Evolutionary conservation across 1,284 basidiomycete species (phyloP), one percentile per base, ranked within the genome.

Genomic region (Ganoderma sinense): DNA sequence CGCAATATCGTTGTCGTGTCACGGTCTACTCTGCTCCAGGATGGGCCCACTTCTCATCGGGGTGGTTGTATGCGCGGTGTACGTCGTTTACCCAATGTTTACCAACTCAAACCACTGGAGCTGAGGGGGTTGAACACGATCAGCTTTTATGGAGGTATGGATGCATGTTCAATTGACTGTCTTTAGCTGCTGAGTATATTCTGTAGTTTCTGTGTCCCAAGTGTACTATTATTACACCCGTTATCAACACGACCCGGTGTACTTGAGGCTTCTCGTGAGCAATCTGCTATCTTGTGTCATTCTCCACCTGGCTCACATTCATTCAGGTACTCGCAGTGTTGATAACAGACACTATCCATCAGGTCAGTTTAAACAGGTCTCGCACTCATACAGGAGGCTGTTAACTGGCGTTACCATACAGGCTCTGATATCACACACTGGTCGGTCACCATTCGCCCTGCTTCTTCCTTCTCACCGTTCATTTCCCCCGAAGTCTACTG

Each of bases 191-290:
- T 40, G 6, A 36, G n/a, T 20, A 33, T n/a, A 14, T 45, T 18
- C 16, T n/a, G 18, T 33, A 89, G 89, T 88, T 26, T 86, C 88
- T 2, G 81, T 84, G 61, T 78, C 88, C 36, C 89, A 90, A 75
- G 83, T 84, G 2, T 88, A 82, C 81, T 89, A 84, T 70, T 90
- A 89, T 73, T 90, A 78, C 68, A 80, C 77, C 7, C 81, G 83
- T 69, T 87, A 89, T 75, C 83, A 85, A 67, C 81, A 83, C 80
- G 86, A 87, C 75, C 80, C 81, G 64, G 84, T 85, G 84, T 84
- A 84, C 72, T 84, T 87, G 77, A 87, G 85, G 76, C 68, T 76
- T 4, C 79, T 88, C 61, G 87, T 87, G 72, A 61, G 65, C 66
- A 16, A 13, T 36, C 33, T 3, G 7, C 58, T 80, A 67, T 11